A percentile compares a stretch with the other conserved stretches of the same genome.
These are phyloP conservation scores for Fomitopsis betulina DNA, from an alignment of 1,284 basidiomycete species.

Conservation along the genomic window DNA sequence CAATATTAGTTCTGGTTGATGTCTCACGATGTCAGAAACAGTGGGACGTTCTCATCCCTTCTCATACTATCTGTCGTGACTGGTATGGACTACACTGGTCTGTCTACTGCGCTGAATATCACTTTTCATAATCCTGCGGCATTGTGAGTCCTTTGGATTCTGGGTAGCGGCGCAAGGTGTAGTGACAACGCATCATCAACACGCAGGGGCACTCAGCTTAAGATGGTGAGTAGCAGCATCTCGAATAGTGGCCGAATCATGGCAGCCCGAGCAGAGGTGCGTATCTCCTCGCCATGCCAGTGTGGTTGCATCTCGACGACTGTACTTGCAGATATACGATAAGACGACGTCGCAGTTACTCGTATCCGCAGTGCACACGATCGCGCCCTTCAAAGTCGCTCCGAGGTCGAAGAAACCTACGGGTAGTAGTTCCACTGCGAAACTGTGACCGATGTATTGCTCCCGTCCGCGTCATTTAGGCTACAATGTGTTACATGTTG, in stretches of 20 bases:
- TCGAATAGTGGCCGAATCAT: constrained; percentile 16
- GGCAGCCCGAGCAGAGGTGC: constrained; percentile 23
- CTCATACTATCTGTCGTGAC: constrained; percentile 17
- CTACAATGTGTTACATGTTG: no score
- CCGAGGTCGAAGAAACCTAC: background rate
- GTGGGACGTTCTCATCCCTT: constrained; percentile 21
- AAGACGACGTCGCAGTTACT: constrained; percentile 19
- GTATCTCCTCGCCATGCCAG: background rate
- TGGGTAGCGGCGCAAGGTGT: background rate
- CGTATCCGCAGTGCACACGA: constrained; percentile 21
- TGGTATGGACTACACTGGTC: constrained; percentile 18
- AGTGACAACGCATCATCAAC: background rate
- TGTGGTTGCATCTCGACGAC: background rate
- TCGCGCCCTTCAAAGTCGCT: constrained; percentile 14
- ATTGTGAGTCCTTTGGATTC: constrained; percentile 12
- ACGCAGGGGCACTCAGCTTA: constrained; percentile 19
- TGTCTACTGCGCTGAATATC: constrained; percentile 22
- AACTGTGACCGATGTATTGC: background rate
- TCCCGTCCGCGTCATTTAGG: background rate
- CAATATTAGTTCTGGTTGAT: background rate
- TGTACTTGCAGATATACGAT: constrained; percentile 20
- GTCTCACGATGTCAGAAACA: background rate
- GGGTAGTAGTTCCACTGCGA: background rate
- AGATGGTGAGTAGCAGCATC: constrained; percentile 20
- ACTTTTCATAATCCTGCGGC: constrained; percentile 21